These are phyloP conservation scores for Thoreauomyces humboldtii DNA, from an alignment of 192 early-diverging fungal species.

Conservation along the genomic window DNA sequence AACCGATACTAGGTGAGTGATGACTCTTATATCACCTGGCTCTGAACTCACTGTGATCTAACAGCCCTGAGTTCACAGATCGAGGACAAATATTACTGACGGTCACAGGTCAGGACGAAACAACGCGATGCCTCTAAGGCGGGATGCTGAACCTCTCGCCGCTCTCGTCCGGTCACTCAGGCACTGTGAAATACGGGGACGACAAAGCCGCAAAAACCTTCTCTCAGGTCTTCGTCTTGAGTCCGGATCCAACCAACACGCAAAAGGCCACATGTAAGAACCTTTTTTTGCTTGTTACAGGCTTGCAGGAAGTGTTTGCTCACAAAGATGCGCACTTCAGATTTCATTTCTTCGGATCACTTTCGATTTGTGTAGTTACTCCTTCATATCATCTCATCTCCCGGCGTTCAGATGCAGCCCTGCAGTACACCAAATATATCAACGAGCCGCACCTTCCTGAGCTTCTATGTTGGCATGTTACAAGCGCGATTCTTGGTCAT, in stretches of 20 bases:
- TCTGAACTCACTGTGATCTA: not conserved
- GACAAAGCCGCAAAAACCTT: constrained; percentile 28
- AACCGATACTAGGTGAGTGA: constrained; percentile 30
- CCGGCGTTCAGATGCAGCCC: too few species aligned
- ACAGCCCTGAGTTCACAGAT: not conserved
- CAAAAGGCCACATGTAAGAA: constrained; percentile 26
- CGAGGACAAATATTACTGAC: constrained; percentile 30
- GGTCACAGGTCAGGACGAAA: constrained; percentile 14
- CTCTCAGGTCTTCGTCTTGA: constrained; percentile 38
- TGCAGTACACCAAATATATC: too few species aligned
- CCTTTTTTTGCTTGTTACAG: not conserved
- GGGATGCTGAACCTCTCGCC: too few species aligned
- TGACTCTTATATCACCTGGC: too few species aligned
- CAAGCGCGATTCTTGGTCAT: too few species aligned
- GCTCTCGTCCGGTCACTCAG: not conserved
- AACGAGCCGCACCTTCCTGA: too few species aligned
- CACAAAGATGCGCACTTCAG: constrained; percentile 1
- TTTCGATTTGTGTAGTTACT: constrained; percentile 24
- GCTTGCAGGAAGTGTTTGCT: not conserved
- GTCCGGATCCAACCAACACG: constrained; percentile 19
- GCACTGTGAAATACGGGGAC: constrained; percentile 34
- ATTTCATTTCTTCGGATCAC: constrained; percentile 28
- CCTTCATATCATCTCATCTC: too few species aligned
- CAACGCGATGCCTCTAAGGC: too few species aligned
- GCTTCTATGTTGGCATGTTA: too few species aligned